Conservation (phyloP, 176 grass and related monocot species). For the Juncus inflexus region DNA sequence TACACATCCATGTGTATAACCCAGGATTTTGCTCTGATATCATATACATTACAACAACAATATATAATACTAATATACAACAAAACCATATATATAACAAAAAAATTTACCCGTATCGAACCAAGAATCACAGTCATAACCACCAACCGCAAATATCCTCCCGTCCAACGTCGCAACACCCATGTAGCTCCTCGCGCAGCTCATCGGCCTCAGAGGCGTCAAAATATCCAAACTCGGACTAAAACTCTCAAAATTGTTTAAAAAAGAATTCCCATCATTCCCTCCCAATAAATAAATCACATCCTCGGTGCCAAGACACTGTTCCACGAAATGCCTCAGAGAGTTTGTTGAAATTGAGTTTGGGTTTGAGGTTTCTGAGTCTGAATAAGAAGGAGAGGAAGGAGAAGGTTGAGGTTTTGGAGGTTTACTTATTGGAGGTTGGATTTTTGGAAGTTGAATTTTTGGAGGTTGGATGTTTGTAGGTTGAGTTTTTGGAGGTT, state of each 20-base stretch:
- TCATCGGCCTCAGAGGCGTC: constrained; percentile 59
- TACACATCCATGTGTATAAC: too few relatives aligned
- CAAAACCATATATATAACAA: constrained; percentile 12
- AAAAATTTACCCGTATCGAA: constrained; percentile 53
- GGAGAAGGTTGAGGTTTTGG: background rate
- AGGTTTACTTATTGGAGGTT: background rate
- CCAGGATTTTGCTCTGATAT: too few relatives aligned
- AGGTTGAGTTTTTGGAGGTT: too few relatives aligned
- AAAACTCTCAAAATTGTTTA: constrained; percentile 59
- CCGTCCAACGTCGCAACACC: constrained; percentile 57
- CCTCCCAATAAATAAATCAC: constrained; percentile 77
- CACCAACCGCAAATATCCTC: constrained; percentile 74
- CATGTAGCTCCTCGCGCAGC: constrained; percentile 45
- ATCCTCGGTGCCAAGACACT: constrained; percentile 62
- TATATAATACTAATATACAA: background rate
- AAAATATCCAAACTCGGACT: constrained; percentile 66
- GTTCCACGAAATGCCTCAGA: constrained; percentile 55
- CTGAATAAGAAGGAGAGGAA: background rate
- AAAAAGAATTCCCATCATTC: constrained; percentile 50
- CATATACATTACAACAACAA: too few relatives aligned
- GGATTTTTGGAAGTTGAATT: too few relatives aligned
- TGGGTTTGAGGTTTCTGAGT: too few relatives aligned
- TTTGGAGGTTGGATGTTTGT: too few relatives aligned
- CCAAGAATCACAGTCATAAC: constrained; percentile 59
- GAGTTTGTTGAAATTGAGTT: constrained; percentile 29